Base-by-base conservation (phyloP, 164 flowering plant genomes). In the Vitis rotundifolia region DNA sequence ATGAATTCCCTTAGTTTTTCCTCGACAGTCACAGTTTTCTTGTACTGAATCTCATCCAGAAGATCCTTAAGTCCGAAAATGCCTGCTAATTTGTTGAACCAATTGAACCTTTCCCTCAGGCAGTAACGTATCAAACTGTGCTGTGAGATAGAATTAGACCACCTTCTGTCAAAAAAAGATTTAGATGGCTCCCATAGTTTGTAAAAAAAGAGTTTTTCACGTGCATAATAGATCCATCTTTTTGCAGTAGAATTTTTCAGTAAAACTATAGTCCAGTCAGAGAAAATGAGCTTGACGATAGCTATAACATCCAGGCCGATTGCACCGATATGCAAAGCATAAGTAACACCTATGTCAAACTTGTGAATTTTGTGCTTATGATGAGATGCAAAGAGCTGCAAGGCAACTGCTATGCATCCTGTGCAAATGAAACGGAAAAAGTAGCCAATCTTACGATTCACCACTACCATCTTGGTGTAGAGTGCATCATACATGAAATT, bases 401-500 rank as follows among this genome's bases (percentile, higher is more conserved):
- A 65, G 44, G 44, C 5, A 18, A 83, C 66, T 0, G 71, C 37
- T 18, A 11, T 26, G 19, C 71, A 74, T 15, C 83, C 68, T 2
- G 44, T 31, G 44, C 44, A 31, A 31, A 77, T 2, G 10, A 58
- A 29, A 10, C 90, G 74, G 16, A 69, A 60, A 8, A 74, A 4
- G 66, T 61, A 70, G 1, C 88, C 87, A 0, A 0, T 0, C 16
- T 0, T 8, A 5, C 54, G 22, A 28, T 74, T 79, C 9, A 83
- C 70, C 11, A 80, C 76, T 1, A 31, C 68, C 0, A 67, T 77
- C 69, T 87, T 87, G 18, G 90, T 87, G 64, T 57, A 87, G 51
- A 87, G 76, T 54, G 72, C 79, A 19, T 81, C 87, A 67, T 84
- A 86, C 1, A 87, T 61, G 71, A 83, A 80, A 47, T 79, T 82